phyloP scores from a whole-genome alignment of 768 basidiomycete genomes.

The Lentinula sp. region DNA sequence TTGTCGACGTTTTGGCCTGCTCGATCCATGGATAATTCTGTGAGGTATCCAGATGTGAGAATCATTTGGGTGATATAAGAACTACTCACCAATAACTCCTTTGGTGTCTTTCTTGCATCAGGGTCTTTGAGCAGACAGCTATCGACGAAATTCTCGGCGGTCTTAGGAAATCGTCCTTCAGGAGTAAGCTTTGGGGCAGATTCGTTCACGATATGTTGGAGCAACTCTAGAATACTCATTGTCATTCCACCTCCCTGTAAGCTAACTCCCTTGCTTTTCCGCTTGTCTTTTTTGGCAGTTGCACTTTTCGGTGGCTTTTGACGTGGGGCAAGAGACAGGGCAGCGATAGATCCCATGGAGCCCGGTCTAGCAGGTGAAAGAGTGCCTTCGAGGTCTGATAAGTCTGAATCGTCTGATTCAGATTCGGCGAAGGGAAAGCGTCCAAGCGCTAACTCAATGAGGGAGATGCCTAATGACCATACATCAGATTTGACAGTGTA shows the following conservation, averaged over 20 bases:
- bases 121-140: conserved; percentile 91
- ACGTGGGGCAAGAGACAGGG: conserved; percentile 18
- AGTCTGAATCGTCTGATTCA: conserved; percentile 67
- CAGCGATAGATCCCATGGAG: conserved; percentile 38
- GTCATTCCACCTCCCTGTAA: conserved; percentile 94
- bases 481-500: conserved; percentile 99
- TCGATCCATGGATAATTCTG: conserved; percentile 77
- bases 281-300: conserved; percentile 67
- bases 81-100: conserved; percentile 70
- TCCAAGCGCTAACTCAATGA: conserved; percentile 95
- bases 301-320: conserved; percentile 29
- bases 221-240: conserved; percentile 94
- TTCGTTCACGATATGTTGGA: conserved; percentile 99
- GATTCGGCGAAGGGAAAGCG: conserved; percentile 95
- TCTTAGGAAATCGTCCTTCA: conserved; percentile 40
- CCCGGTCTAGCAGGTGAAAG: conserved; percentile 67
- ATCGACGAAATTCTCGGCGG: conserved; percentile 83
- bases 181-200: conserved; percentile 85
- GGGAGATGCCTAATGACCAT: conserved; percentile 95
- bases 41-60: not conserved
- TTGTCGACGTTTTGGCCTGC: conserved; percentile 46
- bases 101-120: conserved; percentile 74
- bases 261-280: conserved; percentile 89
- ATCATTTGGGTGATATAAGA: too few relatives aligned
- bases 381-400: conserved; percentile 77